phyloP scores from a whole-genome alignment of 441 rosid species.

The Croton laevigatus region DNA sequence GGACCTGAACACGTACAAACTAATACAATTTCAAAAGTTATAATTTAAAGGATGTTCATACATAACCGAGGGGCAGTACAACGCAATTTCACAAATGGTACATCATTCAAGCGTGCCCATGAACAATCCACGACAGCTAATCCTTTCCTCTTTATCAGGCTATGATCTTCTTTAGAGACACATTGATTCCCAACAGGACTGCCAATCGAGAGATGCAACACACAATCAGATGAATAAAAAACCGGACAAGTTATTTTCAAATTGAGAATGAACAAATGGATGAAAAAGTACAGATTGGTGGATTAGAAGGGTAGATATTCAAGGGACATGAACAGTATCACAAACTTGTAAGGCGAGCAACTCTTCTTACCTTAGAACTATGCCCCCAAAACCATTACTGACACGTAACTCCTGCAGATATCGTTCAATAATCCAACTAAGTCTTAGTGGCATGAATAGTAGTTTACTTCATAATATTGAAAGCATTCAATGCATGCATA shows the following conservation, averaged over 20 bases:
- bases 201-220: constrained; percentile 25
- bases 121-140: constrained; percentile 98
- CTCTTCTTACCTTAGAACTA: constrained; percentile 69
- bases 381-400: constrained; percentile 77
- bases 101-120: constrained; percentile 93
- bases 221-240: constrained; percentile 7
- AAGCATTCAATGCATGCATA: neutral
- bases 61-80: constrained; percentile 89
- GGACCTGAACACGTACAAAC: neutral
- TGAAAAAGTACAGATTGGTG: neutral
- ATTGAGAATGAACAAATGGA: neutral
- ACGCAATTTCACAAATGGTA: constrained; percentile 84
- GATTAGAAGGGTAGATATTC: neutral
- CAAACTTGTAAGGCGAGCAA: constrained; percentile 2
- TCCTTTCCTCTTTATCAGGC: constrained; percentile 75
- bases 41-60: constrained; percentile 35
- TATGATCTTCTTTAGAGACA: constrained; percentile 77
- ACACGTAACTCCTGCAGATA: constrained; percentile 81
- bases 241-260: neutral
- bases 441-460: constrained; percentile 11
- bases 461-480: neutral
- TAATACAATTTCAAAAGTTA: neutral
- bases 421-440: constrained; percentile 5
- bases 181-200: constrained; percentile 92
- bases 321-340: neutral